These are phyloP conservation scores for Claviceps maximensis DNA, from an alignment of 2,329 filamentous ascomycete species.

Conservation along the genomic window DNA sequence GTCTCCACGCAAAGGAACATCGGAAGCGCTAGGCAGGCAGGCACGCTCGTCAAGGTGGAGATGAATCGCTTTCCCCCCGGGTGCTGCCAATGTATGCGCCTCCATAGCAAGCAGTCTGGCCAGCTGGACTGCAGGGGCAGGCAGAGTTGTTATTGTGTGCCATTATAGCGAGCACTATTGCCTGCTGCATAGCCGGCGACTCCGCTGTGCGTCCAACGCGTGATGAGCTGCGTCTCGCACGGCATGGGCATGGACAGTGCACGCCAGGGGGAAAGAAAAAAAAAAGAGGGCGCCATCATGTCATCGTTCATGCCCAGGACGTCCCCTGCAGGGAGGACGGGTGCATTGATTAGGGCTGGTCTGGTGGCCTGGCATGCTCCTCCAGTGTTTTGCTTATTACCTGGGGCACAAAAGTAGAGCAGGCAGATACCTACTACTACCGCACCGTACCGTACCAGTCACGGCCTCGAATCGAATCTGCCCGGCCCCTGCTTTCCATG, in stretches of 20 bases:
- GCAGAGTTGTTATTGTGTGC: not conserved
- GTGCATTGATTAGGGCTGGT: not conserved
- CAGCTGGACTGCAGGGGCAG: not conserved
- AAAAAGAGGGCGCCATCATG: not conserved
- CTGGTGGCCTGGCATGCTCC: too few relatives aligned
- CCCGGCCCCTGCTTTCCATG: too few relatives aligned
- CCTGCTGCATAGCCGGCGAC: not conserved
- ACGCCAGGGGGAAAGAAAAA: not conserved
- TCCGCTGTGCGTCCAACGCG: not conserved
- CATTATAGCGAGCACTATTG: not conserved
- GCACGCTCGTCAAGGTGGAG: not conserved
- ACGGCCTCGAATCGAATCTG: too few relatives aligned
- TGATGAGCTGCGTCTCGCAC: not conserved
- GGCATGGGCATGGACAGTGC: not conserved
- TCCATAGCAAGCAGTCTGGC: not conserved
- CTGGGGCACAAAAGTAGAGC: too few relatives aligned
- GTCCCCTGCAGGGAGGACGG: not conserved
- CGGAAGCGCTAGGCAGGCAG: not conserved
- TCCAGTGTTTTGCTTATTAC: too few relatives aligned
- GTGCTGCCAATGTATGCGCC: not conserved
- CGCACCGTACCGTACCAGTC: too few relatives aligned
- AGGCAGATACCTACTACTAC: not conserved
- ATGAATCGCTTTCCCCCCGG: not conserved
- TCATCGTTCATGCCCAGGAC: not conserved
- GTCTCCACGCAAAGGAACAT: constrained; percentile 8